phyloP scores from a whole-genome alignment of 1,139 yeast species.

The Wickerhamomyces sp. region DNA sequence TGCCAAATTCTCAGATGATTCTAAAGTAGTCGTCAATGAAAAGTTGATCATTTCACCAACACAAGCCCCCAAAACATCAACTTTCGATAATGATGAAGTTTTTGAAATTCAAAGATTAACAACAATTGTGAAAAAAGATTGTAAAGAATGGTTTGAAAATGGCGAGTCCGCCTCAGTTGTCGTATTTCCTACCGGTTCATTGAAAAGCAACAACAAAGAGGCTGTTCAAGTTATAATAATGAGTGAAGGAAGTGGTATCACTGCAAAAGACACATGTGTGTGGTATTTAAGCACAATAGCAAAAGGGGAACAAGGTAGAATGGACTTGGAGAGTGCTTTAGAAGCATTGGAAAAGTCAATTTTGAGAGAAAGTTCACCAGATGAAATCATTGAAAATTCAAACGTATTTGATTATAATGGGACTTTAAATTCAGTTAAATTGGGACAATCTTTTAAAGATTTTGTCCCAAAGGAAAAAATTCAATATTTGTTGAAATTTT shows the following conservation, averaged over 20 bases:
- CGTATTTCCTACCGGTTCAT: constrained; percentile 87
- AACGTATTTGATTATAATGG: constrained; percentile 45
- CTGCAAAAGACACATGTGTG: constrained; percentile 82
- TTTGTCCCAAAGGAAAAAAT: constrained; percentile 79
- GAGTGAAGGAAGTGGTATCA: constrained; percentile 87
- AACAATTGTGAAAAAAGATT: constrained; percentile 79
- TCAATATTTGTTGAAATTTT: constrained; percentile 72
- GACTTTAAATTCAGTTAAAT: constrained; percentile 69
- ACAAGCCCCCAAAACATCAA: constrained; percentile 48
- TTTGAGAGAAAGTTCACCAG: constrained; percentile 71
- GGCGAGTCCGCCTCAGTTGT: constrained; percentile 82
- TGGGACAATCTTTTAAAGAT: constrained; percentile 79
- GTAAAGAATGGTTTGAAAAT: constrained; percentile 87
- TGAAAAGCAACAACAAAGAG: constrained; percentile 57
- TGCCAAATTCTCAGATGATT: constrained; percentile 76
- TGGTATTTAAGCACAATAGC: constrained; percentile 88
- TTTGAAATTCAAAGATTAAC: constrained; percentile 67
- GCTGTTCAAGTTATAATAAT: constrained; percentile 85
- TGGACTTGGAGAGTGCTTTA: constrained; percentile 76
- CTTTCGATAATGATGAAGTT: constrained; percentile 34
- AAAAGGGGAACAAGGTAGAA: constrained; percentile 63
- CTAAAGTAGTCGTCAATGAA: constrained; percentile 68
- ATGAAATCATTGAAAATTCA: constrained; percentile 24
- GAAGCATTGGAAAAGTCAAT: constrained; percentile 74
- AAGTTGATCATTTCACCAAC: constrained; percentile 69